Conservation (phyloP, 257 asterid species). For the Cordia subcordata region DNA sequence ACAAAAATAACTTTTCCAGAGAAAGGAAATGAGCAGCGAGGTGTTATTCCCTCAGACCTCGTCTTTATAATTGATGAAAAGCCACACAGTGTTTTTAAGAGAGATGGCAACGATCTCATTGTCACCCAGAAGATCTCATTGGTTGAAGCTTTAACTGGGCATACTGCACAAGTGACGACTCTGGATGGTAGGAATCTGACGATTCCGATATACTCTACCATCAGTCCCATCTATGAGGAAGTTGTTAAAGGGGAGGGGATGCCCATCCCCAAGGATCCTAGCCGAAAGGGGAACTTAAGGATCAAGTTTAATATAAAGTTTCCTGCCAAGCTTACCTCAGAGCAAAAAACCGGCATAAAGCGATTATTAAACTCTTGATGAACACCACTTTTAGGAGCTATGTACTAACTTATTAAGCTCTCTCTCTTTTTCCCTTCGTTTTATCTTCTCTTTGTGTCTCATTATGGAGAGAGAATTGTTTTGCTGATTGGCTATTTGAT, state of each 20-base stretch:
- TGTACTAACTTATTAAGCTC: no score
- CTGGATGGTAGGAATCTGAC: constrained; percentile 73
- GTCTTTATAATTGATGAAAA: constrained; percentile 82
- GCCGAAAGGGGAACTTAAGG: constrained; percentile 67
- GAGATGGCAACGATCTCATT: constrained; percentile 84
- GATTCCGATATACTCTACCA: constrained; percentile 50
- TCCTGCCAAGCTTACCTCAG: constrained; percentile 78
- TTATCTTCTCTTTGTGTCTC: no score
- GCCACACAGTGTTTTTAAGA: constrained; percentile 67
- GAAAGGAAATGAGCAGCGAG: constrained; percentile 78
- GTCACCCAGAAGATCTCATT: constrained; percentile 66
- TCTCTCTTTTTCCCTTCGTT: no score
- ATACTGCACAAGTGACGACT: constrained; percentile 58
- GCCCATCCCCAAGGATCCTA: constrained; percentile 92
- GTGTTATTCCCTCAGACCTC: constrained; percentile 76
- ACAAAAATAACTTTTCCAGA: constrained; percentile 92
- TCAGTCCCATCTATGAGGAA: constrained; percentile 73
- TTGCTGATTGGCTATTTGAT: no score
- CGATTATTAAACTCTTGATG: constrained; percentile 55
- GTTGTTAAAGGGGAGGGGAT: constrained; percentile 82
- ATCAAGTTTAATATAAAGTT: constrained; percentile 75
- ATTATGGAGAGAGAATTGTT: no score
- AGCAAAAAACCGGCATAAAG: constrained; percentile 79
- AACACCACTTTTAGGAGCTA: neutral
- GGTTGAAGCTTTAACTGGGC: constrained; percentile 80